Evolutionary conservation across 768 basidiomycete species (phyloP).

Genomic region (Kwoniella botswanensis): DNA sequence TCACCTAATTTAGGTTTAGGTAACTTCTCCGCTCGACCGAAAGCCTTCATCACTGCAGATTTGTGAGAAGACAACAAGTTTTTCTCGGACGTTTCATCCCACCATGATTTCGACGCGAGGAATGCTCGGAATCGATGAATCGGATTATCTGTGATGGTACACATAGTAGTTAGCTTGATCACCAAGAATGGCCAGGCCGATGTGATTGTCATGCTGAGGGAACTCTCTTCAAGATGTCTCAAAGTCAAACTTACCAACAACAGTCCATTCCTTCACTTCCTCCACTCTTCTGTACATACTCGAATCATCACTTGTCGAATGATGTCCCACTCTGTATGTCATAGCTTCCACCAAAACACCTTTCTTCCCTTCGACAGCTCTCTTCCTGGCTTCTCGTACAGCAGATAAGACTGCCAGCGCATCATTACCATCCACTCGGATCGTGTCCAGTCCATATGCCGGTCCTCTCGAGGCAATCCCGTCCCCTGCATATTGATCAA

Average conservation of each 20-base stretch:
- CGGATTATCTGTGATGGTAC: slow-evolving; percentile 70
- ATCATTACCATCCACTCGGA: slow-evolving; percentile 94
- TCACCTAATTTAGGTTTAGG: slow-evolving; percentile 74
- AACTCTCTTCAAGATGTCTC: too few relatives aligned
- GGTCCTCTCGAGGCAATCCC: slow-evolving; percentile 91
- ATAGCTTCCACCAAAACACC: slow-evolving; percentile 65
- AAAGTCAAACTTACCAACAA: slow-evolving; percentile 62
- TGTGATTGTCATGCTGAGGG: too few relatives aligned
- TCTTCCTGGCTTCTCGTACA: slow-evolving; percentile 44
- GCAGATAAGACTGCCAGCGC: slow-evolving; percentile 71
- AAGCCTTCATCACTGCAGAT: slow-evolving; percentile 75
- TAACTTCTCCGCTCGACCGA: slow-evolving; percentile 74
- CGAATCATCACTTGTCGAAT: slow-evolving; percentile 78
- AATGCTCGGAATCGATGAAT: slow-evolving; percentile 81
- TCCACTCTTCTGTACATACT: slow-evolving; percentile 87
- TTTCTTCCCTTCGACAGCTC: slow-evolving; percentile 50
- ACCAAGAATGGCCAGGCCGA: too few relatives aligned
- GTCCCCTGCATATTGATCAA: slow-evolving; percentile 89
- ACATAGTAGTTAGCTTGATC: too few relatives aligned
- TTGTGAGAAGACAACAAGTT: slow-evolving; percentile 71
- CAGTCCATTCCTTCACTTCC: slow-evolving; percentile 89
- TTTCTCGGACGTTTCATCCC: slow-evolving; percentile 76
- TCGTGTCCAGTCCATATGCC: slow-evolving; percentile 87
- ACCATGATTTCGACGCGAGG: slow-evolving; percentile 83
- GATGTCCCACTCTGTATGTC: slow-evolving; percentile 92